Evolutionary conservation across 2,329 filamentous ascomycete genomes (phyloP).

Genomic region (Aspergillus chevalieri): DNA sequence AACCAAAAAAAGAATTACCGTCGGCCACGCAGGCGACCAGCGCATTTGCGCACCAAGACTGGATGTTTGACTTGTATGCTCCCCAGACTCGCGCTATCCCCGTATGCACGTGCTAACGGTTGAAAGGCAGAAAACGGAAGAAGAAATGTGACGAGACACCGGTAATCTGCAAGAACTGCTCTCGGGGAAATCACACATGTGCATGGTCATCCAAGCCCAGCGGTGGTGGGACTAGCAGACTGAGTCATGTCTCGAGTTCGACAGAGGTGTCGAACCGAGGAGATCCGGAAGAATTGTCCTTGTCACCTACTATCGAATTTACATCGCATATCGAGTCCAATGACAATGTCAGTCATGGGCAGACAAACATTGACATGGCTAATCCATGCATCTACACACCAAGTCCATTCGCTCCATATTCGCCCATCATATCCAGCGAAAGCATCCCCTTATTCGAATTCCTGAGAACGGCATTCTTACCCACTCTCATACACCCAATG

Average conservation of each 20-base stretch:
- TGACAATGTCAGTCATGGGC: not conserved
- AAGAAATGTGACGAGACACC: constrained; percentile 22
- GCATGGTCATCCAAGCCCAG: constrained; percentile 8
- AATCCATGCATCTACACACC: not conserved
- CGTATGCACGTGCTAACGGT: not conserved
- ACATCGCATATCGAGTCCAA: not conserved
- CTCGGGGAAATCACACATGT: constrained; percentile 9
- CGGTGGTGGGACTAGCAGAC: not conserved
- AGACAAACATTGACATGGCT: not conserved
- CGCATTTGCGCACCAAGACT: constrained; percentile 21
- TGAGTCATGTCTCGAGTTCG: not conserved
- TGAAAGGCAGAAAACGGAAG: constrained; percentile 15
- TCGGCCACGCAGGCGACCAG: constrained; percentile 17
- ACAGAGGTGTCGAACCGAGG: not conserved
- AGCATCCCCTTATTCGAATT: constrained; percentile 18
- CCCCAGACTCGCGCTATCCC: not conserved
- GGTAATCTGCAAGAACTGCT: constrained; percentile 14
- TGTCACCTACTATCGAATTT: too few species aligned
- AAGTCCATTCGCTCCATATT: not conserved
- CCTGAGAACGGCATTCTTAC: constrained; percentile 14
- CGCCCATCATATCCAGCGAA: constrained; percentile 1
- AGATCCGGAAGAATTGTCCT: not conserved
- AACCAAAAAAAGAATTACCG: constrained; percentile 7
- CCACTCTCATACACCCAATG: constrained; percentile 15
- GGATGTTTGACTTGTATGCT: constrained; percentile 21